These are phyloP conservation scores for Cladophialophora immunda DNA, from an alignment of 2,329 filamentous ascomycete species.

Conservation along the genomic window DNA sequence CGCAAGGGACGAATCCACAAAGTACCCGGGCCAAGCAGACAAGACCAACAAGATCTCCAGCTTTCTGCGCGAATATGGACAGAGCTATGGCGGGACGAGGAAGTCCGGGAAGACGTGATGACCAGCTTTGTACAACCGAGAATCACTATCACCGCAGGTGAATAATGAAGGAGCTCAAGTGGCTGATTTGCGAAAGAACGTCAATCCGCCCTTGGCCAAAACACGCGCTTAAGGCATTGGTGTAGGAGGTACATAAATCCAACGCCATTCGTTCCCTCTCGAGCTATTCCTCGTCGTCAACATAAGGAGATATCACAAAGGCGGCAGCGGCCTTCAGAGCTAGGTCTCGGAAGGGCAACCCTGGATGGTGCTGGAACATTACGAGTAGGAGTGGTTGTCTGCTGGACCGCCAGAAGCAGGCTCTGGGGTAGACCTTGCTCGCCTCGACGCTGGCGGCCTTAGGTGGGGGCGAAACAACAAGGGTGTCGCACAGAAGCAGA, in stretches of 20 bases:
- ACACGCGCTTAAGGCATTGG: not conserved
- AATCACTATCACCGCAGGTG: not conserved
- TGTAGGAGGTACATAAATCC: too few relatives aligned
- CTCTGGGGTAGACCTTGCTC: not conserved
- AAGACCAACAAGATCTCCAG: conserved; percentile 15
- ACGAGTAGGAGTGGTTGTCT: too few relatives aligned
- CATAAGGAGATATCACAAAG: too few relatives aligned
- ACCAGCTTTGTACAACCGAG: not conserved
- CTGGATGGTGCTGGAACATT: too few relatives aligned
- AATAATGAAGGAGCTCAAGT: not conserved
- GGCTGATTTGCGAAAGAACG: not conserved
- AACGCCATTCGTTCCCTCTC: too few relatives aligned
- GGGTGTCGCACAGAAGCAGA: not conserved
- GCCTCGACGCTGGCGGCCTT: not conserved
- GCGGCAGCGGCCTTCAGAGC: not conserved
- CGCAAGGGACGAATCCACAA: not conserved
- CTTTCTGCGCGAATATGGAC: conserved; percentile 19
- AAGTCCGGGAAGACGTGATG: not conserved
- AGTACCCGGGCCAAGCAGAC: conserved; percentile 15
- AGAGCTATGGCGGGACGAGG: conserved; percentile 8
- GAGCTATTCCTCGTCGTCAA: too few relatives aligned
- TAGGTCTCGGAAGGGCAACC: too few relatives aligned
- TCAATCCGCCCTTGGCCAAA: not conserved
- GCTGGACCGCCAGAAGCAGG: not conserved
- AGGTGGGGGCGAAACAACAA: not conserved